These are phyloP conservation scores for Encephalitozoon romaleae DNA, from an alignment of 371 early-diverging fungal species.

Conservation along the genomic window DNA sequence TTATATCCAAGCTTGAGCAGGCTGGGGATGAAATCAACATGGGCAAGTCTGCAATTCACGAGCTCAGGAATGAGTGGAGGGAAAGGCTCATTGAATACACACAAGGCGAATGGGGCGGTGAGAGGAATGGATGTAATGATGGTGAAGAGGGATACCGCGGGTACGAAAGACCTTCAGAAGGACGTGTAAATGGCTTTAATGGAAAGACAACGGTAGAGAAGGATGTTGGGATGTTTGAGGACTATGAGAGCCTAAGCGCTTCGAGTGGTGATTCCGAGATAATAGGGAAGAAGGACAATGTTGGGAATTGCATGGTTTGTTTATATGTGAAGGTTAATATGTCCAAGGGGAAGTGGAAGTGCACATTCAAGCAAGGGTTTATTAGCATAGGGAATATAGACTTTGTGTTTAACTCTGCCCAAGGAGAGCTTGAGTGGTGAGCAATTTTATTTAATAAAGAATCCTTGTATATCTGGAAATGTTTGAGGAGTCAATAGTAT, in stretches of 20 bases:
- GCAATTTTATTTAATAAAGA: not conserved
- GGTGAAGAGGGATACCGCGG: not conserved
- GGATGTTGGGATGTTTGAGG: not conserved
- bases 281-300: constrained; percentile 37
- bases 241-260: not conserved
- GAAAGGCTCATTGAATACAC: constrained; percentile 48
- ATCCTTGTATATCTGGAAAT: not conserved
- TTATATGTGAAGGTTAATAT: constrained; percentile 60
- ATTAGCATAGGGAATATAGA: constrained; percentile 58
- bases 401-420: constrained; percentile 58
- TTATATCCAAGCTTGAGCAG: constrained; percentile 31
- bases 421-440: constrained; percentile 62
- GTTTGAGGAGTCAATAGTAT: not conserved
- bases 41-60: constrained; percentile 34
- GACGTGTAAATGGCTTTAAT: not conserved
- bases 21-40: constrained; percentile 31
- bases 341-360: constrained; percentile 59
- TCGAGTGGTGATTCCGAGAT: constrained; percentile 18
- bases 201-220: not conserved
- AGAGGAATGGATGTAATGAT: not conserved
- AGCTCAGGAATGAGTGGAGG: constrained; percentile 53
- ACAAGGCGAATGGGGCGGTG: not conserved
- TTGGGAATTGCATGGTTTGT: constrained; percentile 58
- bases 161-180: not conserved
- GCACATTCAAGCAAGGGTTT: constrained; percentile 61